These are phyloP conservation scores for Pestalotiopsis sp. DNA, from an alignment of 2,329 filamentous ascomycete genomes.

Conservation along the genomic window DNA sequence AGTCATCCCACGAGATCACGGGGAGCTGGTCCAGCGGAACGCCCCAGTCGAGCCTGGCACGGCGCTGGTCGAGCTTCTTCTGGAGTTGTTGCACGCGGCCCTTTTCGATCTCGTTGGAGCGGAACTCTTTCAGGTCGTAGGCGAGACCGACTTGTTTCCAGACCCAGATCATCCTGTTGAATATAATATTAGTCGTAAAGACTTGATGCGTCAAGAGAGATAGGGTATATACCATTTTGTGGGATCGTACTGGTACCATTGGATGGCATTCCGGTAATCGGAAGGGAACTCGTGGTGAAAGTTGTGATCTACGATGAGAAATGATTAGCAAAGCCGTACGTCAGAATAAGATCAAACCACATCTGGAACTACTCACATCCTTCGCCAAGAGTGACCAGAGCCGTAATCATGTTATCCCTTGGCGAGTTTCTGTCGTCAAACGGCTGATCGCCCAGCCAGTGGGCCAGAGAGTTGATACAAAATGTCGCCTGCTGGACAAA, in stretches of 20 bases:
- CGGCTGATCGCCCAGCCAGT: constrained; percentile 90
- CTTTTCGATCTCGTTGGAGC: constrained; percentile 79
- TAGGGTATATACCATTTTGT: constrained; percentile 87
- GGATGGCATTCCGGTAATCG: constrained; percentile 88
- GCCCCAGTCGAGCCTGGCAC: constrained; percentile 64
- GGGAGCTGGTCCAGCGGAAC: constrained; percentile 52
- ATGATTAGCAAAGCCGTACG: not conserved
- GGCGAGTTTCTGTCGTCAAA: constrained; percentile 93
- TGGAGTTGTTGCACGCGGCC: constrained; percentile 66
- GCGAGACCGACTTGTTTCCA: constrained; percentile 86
- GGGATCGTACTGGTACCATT: constrained; percentile 90
- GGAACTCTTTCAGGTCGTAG: constrained; percentile 89
- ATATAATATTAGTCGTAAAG: not conserved
- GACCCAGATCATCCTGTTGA: constrained; percentile 23
- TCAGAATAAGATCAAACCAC: no score
- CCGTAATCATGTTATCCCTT: constrained; percentile 85
- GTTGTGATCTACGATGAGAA: constrained; percentile 66
- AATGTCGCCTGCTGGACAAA: constrained; percentile 92
- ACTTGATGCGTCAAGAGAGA: not conserved
- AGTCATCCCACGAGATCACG: constrained; percentile 67
- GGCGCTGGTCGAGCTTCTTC: constrained; percentile 67
- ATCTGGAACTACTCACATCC: constrained; percentile 49
- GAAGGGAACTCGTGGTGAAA: constrained; percentile 95
- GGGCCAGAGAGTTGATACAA: constrained; percentile 88
- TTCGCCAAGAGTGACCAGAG: constrained; percentile 82